Evolutionary conservation across 176 grass and related monocot genomes (phyloP), one percentile per base, ranked within the genome.

Genomic region (Oryza coarctata): DNA sequence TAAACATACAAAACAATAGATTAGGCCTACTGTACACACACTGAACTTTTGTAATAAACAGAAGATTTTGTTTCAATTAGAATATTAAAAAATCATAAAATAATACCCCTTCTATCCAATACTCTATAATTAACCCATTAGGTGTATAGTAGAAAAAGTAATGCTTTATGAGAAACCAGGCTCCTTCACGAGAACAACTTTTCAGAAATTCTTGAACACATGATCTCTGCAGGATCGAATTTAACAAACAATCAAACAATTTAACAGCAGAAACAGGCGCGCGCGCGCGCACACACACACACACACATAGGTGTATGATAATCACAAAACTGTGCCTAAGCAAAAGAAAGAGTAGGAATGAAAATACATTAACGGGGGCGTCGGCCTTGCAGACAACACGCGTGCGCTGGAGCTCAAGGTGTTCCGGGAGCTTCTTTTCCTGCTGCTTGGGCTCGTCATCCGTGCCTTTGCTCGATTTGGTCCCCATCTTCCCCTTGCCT

Each of bases 351-450:
- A 13, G 22, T 23, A 36, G 80, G 25, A 13, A 18, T 33, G 55
- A 50, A 68, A 44, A 68, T 93, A 94, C 92, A 89, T 94, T 79
- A 68, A 79, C 88, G 5, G 95, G 92, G 13, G 92, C 95, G 80
- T 93, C 90, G 6, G 78, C 67, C 10, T 86, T 98, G 90, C 95
- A 98, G 17, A 90, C 20, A 28, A 91, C 95, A 40, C 90, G 92
- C 2, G 95, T 91, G 25, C 88, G 92, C 82, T 93, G 92, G 60
- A 93, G 43, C 68, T 94, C 85, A 35, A 98, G 88, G 87, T 97
- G 36, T 17, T 94, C 89, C 8, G 92, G 92, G 55, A 97, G 92
- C 83, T 92, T 88, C 8, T 83, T 72, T 40, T 71, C 65, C 45
- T 40, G 66, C 44, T 87, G 77, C 49, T 65, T 70, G 35, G 85